Evolutionary conservation across 1,139 yeast genomes (phyloP).

Genomic region (Suhomyces wounanorum): DNA sequence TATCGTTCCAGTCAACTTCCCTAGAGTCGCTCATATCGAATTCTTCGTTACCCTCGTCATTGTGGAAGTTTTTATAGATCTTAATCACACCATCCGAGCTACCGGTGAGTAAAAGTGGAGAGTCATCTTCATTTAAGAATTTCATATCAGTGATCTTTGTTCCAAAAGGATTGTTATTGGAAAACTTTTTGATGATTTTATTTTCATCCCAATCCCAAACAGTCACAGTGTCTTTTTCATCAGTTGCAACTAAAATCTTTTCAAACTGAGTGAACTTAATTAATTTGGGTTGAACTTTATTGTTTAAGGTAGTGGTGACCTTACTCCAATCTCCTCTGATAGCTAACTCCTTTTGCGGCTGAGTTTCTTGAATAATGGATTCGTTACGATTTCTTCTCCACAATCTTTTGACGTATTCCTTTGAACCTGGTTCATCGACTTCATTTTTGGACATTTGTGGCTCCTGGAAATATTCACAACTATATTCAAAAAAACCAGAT

Average conservation of each 20-base stretch:
- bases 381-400: constrained; percentile 95
- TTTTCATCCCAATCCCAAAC: constrained; percentile 87
- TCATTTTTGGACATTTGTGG: constrained; percentile 92
- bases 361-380: constrained; percentile 81
- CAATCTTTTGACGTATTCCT: constrained; percentile 75
- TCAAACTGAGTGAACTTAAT: constrained; percentile 90
- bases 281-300: constrained; percentile 76
- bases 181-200: constrained; percentile 62
- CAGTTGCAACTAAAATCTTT: constrained; percentile 75
- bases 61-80: constrained; percentile 76
- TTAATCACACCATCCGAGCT: constrained; percentile 92
- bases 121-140: constrained; percentile 88
- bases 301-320: constrained; percentile 61
- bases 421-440: constrained; percentile 90
- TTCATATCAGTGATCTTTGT: constrained; percentile 86
- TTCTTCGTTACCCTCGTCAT: constrained; percentile 30
- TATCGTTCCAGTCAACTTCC: constrained; percentile 23
- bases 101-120: constrained; percentile 81
- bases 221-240: constrained; percentile 79
- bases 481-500: constrained; percentile 83
- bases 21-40: constrained; percentile 21
- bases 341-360: constrained; percentile 83
- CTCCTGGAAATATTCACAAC: constrained; percentile 91
- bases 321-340: constrained; percentile 85
- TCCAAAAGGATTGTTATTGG: constrained; percentile 84